Base-by-base conservation (phyloP, 2,329 filamentous ascomycete genomes). In the Neonectria ditissima region DNA sequence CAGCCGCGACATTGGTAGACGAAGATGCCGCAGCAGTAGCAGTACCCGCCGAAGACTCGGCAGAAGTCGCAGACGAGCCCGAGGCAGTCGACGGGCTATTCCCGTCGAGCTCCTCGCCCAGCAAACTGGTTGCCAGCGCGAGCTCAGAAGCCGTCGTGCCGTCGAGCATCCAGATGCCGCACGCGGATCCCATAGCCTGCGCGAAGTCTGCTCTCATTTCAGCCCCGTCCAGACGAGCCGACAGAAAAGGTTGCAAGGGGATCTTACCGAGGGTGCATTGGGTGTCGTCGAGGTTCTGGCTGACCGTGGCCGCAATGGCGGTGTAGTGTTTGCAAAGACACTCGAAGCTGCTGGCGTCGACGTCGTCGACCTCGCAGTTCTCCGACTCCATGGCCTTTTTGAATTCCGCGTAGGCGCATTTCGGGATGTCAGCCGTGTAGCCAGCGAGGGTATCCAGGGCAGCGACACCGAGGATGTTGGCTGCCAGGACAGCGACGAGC, bases 341-440 rank as follows among this genome's bases (percentile, higher is more conserved):
- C 7, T 48, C 54, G 6, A 57, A 37, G 28, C 22, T 44, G 37
- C 37, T 41, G 7, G 37, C 18, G 11, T 41, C 37, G n/a, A 41
- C 37, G 34, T 41, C 32, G 18, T 10, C 41, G 4, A 32, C 18
- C 7, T 24, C 32, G 54, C 54, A 57, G n/a, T 47, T 48, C 43
- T 57, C 54, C 10, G 54, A 56, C 26, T 57, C 16, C 43, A 48
- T 26, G 5, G 52, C 52, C 24, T 57, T 57, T 28, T 48, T 47
- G 18, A 57, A 48, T 2, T 26, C 16, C 43, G 41, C 14, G 24
- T 47, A 48, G 28, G 54, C 26, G 43, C 54, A 57, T 18, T 16
- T 5, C 13, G 54, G 54, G 13, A 57, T 39, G 54, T 48, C 32
- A 7, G 14, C 10, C 5, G 30, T 44, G 11, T 57, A 48, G 4